A percentile compares a stretch with the other conserved stretches of the same genome.
Conservation (phyloP, 2,329 filamentous ascomycete species). For the Phyllosticta citriasiana region DNA sequence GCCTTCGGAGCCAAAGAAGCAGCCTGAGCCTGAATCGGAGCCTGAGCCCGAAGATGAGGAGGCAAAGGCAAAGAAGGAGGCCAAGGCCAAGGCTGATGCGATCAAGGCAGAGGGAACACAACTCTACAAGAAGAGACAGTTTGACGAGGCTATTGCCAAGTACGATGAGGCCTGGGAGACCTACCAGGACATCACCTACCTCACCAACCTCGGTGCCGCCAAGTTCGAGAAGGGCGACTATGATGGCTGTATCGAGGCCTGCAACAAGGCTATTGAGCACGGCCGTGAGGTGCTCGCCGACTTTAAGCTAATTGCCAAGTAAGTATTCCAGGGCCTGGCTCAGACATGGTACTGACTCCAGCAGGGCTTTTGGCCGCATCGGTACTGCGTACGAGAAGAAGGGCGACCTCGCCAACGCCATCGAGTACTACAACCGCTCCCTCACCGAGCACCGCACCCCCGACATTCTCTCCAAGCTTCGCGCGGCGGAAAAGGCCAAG, state of each 20-base stretch:
- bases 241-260: conserved; percentile 74
- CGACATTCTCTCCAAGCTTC: conserved; percentile 86
- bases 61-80: conserved; percentile 70
- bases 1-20: conserved; percentile 42
- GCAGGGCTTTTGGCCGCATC: conserved; percentile 77
- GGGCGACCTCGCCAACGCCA: conserved; percentile 66
- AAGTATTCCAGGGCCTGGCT: conserved; percentile 15
- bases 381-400: conserved; percentile 88
- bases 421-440: conserved; percentile 86
- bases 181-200: conserved; percentile 92
- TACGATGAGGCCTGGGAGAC: conserved; percentile 92
- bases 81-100: conserved; percentile 85
- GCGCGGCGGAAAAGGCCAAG: conserved; percentile 80
- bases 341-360: conserved; percentile 6
- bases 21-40: conserved; percentile 51
- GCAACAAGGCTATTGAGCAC: conserved; percentile 80
- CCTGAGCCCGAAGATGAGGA: conserved; percentile 70
- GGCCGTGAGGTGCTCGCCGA: conserved; percentile 84
- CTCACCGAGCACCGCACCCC: conserved; percentile 95
- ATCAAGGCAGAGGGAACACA: conserved; percentile 92
- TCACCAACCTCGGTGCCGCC: conserved; percentile 91
- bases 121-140: conserved; percentile 96
- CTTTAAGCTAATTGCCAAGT: conserved; percentile 97
- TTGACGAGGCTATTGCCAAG: conserved; percentile 88
- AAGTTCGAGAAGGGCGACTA: conserved; percentile 96